These are phyloP conservation scores for Didymellaceae sp. DNA, from an alignment of 2,329 filamentous ascomycete species.

Conservation along the genomic window DNA sequence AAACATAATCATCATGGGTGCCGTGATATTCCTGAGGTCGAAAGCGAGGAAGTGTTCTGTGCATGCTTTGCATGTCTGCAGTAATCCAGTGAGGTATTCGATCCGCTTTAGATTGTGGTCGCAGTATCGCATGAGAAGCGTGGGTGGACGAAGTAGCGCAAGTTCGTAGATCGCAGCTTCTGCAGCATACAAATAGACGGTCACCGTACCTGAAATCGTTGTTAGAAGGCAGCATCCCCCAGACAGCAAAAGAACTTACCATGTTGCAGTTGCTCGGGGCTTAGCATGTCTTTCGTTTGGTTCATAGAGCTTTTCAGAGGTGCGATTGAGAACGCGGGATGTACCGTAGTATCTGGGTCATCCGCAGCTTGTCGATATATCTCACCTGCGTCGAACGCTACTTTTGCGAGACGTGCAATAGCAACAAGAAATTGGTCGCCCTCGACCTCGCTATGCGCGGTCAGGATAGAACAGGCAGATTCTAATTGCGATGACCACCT, in stretches of 20 bases:
- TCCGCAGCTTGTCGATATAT: conserved; percentile 30
- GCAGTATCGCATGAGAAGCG: conserved; percentile 9
- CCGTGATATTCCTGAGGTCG: conserved; percentile 15
- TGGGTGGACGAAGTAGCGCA: conserved; percentile 10
- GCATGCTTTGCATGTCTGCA: conserved; percentile 22
- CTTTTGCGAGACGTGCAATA: conserved; percentile 46
- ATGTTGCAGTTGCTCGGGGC: conserved; percentile 17
- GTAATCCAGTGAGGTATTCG: conserved; percentile 19
- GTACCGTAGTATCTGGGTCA: conserved; percentile 12
- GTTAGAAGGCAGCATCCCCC: no score
- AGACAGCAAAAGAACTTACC: conserved; percentile 13
- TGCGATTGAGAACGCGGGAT: conserved; percentile 22
- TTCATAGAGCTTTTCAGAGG: conserved; percentile 20
- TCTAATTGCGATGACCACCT: conserved; percentile 67
- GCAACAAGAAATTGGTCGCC: conserved; percentile 59
- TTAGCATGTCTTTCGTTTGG: conserved; percentile 15
- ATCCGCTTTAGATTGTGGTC: conserved; percentile 20
- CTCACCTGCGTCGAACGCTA: conserved; percentile 30
- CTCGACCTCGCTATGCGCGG: conserved; percentile 50
- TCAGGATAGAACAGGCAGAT: conserved; percentile 54
- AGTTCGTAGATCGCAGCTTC: conserved; percentile 27
- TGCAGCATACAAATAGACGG: conserved; percentile 20
- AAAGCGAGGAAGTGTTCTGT: conserved; percentile 15
- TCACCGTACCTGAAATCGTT: conserved; percentile 10
- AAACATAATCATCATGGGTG: conserved; percentile 22